Conservation (phyloP, 1,139 yeast genomes). For the Hemisphaericaspora xylofermentans region DNA sequence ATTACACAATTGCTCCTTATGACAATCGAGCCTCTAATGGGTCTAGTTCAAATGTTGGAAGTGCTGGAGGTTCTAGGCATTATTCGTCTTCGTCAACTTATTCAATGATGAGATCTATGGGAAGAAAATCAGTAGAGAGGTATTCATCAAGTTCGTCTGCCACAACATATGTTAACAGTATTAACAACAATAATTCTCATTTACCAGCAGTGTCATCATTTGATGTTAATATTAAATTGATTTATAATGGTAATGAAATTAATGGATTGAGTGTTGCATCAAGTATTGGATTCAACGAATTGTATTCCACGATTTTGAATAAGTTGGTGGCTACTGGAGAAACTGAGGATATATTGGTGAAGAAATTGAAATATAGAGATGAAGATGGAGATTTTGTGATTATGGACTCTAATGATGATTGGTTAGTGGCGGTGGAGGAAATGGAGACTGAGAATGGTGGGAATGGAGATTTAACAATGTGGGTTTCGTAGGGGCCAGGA, state of each 20-base stretch:
- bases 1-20: slow-evolving; percentile 18
- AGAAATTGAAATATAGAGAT: slow-evolving; percentile 77
- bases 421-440: slow-evolving; percentile 54
- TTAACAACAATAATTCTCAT: slow-evolving; percentile 3
- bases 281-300: slow-evolving; percentile 44
- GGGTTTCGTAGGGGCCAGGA: slow-evolving; percentile 28
- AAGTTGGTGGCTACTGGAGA: slow-evolving; percentile 34
- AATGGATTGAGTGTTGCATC: slow-evolving; percentile 43
- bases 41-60: slow-evolving; percentile 4
- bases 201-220: slow-evolving; percentile 4
- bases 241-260: slow-evolving; percentile 46
- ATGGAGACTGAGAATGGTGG: slow-evolving; percentile 23
- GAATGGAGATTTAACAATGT: slow-evolving; percentile 37
- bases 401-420: slow-evolving; percentile 79
- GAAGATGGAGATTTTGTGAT: slow-evolving; percentile 95
- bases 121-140: slow-evolving; percentile 16
- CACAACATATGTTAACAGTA: slow-evolving; percentile 13
- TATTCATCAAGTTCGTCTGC: slow-evolving; percentile 16
- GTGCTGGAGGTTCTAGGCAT: slow-evolving; percentile 32
- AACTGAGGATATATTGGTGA: slow-evolving; percentile 37
- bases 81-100: slow-evolving; percentile 47
- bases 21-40: slow-evolving; percentile 27
- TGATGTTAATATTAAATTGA: slow-evolving; percentile 46
- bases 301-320: slow-evolving; percentile 41
- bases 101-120: slow-evolving; percentile 44